Evolutionary conservation across 1,139 yeast genomes (phyloP), one percentile per base, ranked within the genome.

Genomic region (Nakaseomyces uthaithaninus): DNA sequence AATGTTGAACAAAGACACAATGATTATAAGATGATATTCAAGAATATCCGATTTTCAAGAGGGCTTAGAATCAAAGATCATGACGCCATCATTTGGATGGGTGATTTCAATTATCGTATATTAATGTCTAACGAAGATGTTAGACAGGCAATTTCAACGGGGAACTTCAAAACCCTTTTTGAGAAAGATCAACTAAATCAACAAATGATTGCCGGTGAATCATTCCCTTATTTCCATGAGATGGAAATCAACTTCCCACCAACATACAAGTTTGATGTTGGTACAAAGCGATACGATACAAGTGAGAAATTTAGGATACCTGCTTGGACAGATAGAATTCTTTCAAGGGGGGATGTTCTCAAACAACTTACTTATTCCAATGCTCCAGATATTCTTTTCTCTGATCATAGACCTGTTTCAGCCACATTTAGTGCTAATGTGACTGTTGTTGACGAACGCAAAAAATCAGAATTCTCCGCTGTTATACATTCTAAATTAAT

Each of bases 341-440:
- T 81, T 40, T 69, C 70, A 40, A 64, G 77, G 37, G 74, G 76
- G 17, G 73, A 74, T 42, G 68, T 75, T 31, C 58, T 91, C 45
- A 73, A 71, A 43, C 96, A 84, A 53, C 53, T 74, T 16, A 65
- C 69, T 15, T 91, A 91, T 58, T 74, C 77, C 34, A 70, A 80
- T 45, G 79, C 73, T 3, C 75, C 72, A 11, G 69, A 70, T 26
- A 64, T 89, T 31, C 62, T 66, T 40, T 89, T 91, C 60, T 84
- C 95, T 1, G 99, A 91, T 60, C 99, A 93, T 62, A 67, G 95
- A 38, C 98, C 98, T 0, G 96, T 91, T 0, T 84, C 74, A 62
- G 95, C 89, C 1, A 65, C 77, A 1, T 91, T 84, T 59, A 68
- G 66, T 27, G 81, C 89, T 1, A 68, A 69, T 6, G 82, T 86